A percentile compares a stretch with the other conserved stretches of the same genome.
These are phyloP conservation scores for Marasmius oreades DNA, from an alignment of 1,284 basidiomycete genomes.

Conservation along the genomic window DNA sequence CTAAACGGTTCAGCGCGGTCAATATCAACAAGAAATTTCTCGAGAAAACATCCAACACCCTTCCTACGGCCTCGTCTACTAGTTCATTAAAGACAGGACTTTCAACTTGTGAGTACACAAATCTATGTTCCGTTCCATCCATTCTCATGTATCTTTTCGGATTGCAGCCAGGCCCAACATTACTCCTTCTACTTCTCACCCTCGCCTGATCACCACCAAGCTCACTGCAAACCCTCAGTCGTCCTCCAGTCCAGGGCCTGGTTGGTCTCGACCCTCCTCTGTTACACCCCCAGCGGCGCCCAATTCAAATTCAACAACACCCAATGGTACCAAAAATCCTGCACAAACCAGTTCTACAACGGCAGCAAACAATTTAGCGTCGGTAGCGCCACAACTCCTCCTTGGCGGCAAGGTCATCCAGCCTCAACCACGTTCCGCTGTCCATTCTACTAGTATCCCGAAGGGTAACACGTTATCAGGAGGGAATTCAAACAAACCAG, in stretches of 20 bases:
- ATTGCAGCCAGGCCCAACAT: constrained; percentile 52
- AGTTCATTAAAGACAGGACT: constrained; percentile 42
- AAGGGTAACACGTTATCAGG: constrained; percentile 34
- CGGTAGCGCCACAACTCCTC: constrained; percentile 27
- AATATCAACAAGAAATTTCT: constrained; percentile 95
- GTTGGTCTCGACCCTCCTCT: constrained; percentile 78
- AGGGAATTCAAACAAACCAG: constrained; percentile 39
- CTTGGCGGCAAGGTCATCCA: constrained; percentile 64
- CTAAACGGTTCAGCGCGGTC: constrained; percentile 83
- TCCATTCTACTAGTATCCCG: constrained; percentile 33
- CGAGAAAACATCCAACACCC: constrained; percentile 59
- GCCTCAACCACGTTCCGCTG: constrained; percentile 53
- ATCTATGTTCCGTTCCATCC: background rate
- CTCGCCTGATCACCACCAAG: constrained; percentile 81
- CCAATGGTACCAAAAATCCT: constrained; percentile 40
- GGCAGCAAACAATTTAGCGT: constrained; percentile 27
- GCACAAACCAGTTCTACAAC: constrained; percentile 34
- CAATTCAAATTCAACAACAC: constrained; percentile 38
- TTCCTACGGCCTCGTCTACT: constrained; percentile 23
- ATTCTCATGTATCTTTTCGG: constrained; percentile 16
- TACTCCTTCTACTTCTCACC: constrained; percentile 57
- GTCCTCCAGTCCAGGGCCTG: constrained; percentile 54
- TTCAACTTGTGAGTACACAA: constrained; percentile 43
- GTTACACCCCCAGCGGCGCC: constrained; percentile 49
- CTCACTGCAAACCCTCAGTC: constrained; percentile 63